Evolutionary conservation across 305 asterid species (phyloP).

Genomic region (Solanum hybrid): DNA sequence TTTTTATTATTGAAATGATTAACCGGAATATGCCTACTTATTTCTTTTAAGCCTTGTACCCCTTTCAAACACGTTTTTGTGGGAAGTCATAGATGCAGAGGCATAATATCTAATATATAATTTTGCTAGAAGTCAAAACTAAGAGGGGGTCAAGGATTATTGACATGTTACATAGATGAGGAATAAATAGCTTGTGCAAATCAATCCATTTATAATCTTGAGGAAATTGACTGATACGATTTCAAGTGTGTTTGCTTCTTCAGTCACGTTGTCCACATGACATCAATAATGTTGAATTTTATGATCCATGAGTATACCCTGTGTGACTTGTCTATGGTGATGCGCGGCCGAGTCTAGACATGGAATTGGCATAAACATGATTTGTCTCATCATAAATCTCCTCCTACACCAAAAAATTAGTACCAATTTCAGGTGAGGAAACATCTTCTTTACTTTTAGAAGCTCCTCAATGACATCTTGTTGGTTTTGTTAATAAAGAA

Average conservation of each 20-base stretch:
- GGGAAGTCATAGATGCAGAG: no score
- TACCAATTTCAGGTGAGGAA: background rate
- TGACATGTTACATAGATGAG: background rate
- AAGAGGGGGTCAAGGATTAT: background rate
- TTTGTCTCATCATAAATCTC: slow-evolving; percentile 70
- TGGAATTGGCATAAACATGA: slow-evolving; percentile 21
- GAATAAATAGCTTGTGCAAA: background rate
- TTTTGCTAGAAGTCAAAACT: background rate
- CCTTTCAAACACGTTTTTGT: no score
- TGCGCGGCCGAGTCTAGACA: background rate
- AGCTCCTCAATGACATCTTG: slow-evolving; percentile 85
- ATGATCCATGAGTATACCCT: background rate
- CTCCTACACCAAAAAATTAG: slow-evolving; percentile 34
- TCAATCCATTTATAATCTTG: background rate
- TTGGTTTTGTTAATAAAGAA: no score
- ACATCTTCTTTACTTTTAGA: slow-evolving; percentile 38
- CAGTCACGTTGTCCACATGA: background rate
- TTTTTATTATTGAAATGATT: no score
- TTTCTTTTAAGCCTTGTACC: no score
- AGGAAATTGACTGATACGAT: no score
- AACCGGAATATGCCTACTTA: no score
- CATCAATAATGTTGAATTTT: background rate
- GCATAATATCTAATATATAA: no score
- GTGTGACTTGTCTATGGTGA: background rate
- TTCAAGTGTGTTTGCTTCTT: background rate